Base-by-base conservation (phyloP, 805 yeast species). In the Priceomyces medius region DNA sequence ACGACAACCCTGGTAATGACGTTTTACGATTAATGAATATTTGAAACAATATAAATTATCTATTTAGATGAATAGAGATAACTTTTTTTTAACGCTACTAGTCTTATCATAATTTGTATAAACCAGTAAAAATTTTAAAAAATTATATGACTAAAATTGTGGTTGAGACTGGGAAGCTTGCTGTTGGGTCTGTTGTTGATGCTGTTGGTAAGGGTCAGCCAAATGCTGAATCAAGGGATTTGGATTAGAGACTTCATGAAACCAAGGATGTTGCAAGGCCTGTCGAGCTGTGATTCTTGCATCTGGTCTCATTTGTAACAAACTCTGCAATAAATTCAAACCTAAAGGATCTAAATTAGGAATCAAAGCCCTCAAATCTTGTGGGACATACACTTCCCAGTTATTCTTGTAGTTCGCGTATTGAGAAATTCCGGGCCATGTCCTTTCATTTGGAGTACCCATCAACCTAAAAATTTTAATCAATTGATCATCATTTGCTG, bases 401-500 rank as follows among this genome's bases (percentile, higher is more conserved):
- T 84, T 85, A 40, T 81, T 74, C 63, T 86, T 81, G 65, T 83
- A 93, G 63, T 93, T 91, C 28, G 98, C 95, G 53, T 86, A 77
- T 44, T 80, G 82, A 10, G 95, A 83, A 32, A 93, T 85, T n/a
- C 95, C 97, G 1, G 99, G 97, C 99, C 99, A 93, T 20, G 95
- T 83, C 46, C 84, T 73, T 63, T 93, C 99, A 56, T 84, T 88
- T 31, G 99, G 99, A 2, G 99, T 93, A 17, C 99, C 99, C 85
- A 93, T 81, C 19, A 90, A 73, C 59, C 95, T 80, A 71, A 93
- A 93, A 39, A 93, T 93, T 59, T 88, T 87, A 63, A 84, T 78
- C 53, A 93, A 75, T 64, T 93, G 98, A 66, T 93, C 99, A 42
- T 93, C 97, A 63, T 91, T 95, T 31, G 96, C 88, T 9, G 91